Conservation (phyloP, 202 grass and related monocot species). For the Schoenoplectus tabernaemontani region DNA sequence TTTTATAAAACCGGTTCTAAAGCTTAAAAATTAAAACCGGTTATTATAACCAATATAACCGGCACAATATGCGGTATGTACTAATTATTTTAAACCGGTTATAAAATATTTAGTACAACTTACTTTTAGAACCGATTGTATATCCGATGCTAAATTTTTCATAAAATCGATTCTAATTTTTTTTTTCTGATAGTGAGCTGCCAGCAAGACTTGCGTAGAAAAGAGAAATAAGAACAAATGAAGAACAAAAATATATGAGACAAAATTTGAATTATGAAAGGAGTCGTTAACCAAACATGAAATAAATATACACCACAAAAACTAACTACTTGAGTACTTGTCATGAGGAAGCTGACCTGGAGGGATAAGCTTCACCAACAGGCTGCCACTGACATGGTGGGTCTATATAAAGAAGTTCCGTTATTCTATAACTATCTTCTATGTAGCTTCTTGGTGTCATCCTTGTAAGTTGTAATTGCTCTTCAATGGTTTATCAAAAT, state of each 20-base stretch:
- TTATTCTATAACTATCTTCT: background rate
- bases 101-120: no score
- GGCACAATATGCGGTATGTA: no score
- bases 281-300: background rate
- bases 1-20: no score
- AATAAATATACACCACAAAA: constrained; percentile 19
- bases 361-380: background rate
- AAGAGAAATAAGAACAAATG: background rate
- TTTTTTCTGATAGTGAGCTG: no score
- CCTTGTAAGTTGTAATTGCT: background rate
- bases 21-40: no score
- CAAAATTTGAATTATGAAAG: background rate
- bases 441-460: background rate
- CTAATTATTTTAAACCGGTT: no score
- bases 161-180: no score
- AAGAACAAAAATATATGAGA: background rate
- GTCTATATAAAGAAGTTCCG: background rate
- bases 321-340: background rate
- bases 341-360: background rate
- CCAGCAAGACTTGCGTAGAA: background rate
- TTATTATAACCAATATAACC: no score
- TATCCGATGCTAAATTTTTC: no score
- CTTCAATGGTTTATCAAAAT: background rate
- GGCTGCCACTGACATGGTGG: background rate
- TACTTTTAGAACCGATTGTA: no score